Evolutionary conservation across 345 rosid species (phyloP).

Genomic region (Excoecaria cochinchinensis): DNA sequence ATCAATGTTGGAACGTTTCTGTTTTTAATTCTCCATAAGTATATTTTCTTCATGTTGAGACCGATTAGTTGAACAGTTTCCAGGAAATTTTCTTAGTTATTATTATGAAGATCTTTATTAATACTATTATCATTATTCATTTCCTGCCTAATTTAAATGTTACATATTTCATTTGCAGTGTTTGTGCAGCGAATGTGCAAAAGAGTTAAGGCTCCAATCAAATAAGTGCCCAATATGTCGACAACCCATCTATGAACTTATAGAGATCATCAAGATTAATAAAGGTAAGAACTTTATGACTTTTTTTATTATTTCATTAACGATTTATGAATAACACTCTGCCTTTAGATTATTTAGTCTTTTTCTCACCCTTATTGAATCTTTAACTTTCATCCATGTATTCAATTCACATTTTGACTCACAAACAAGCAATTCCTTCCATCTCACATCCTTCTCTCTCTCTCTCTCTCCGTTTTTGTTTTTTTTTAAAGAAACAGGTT

Average conservation of each 20-base stretch:
- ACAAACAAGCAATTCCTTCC: not conserved
- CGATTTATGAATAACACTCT: not conserved
- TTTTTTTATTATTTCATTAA: not conserved
- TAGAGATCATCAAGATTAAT: conserved; percentile 39
- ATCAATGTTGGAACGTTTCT: not conserved
- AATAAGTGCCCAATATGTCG: conserved; percentile 39
- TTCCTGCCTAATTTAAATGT: not conserved
- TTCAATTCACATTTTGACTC: not conserved
- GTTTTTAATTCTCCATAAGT: not conserved
- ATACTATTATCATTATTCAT: not conserved
- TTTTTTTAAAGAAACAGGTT: not conserved
- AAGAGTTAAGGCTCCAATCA: conserved; percentile 28
- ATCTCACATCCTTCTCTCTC: not conserved
- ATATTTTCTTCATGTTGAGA: too few species aligned
- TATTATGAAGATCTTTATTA: too few species aligned
- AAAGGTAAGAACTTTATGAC: conserved; percentile 11
- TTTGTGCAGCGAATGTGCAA: conserved; percentile 38
- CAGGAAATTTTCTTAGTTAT: too few species aligned
- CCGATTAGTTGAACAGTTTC: too few species aligned
- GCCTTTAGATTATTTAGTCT: too few species aligned
- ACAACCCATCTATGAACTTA: conserved; percentile 32
- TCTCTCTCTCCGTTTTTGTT: not conserved
- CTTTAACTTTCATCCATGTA: not conserved
- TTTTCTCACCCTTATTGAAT: not conserved
- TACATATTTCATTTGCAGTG: conserved; percentile 26